Evolutionary conservation across 208 protist genomes (phyloP), one percentile per base, ranked within the genome.

Genomic region (Spongospora subterranea): DNA sequence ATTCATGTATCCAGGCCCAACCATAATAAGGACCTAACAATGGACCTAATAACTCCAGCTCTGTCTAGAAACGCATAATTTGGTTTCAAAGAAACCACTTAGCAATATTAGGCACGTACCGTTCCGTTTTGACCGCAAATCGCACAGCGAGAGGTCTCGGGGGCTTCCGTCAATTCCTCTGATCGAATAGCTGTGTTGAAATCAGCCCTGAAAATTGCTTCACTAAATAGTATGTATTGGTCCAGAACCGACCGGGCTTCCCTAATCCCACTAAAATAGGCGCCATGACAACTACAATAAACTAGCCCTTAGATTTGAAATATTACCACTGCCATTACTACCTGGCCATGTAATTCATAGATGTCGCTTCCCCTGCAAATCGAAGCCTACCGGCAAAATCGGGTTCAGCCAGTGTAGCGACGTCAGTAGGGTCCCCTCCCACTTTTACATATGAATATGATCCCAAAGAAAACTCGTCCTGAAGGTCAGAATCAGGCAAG

Each of bases 321-420:
- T n/a, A n/a, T n/a, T n/a, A n/a, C n/a, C n/a, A n/a, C n/a, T n/a
- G n/a, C n/a, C n/a, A n/a, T n/a, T n/a, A n/a, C n/a, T 65, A 65
- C 54, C 54, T 65, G 54, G 54, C 54, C 17, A 65, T 17, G 54
- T 65, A 65, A 65, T 65, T 17, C 29, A 29, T 17, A 65, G 54
- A 65, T 29, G 54, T 65, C 54, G 54, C 54, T 65, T 65, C 54
- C 54, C 54, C 54, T 32, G 54, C 54, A 29, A 65, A 65, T 29
- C 54, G 54, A 65, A 65, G 54, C 17, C 54, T 17, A 17, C 54
- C 54, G 29, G 17, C 54, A 29, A 29, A 17, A 65, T 32, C 54
- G 54, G 54, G 29, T 65, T 32, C 54, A 17, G 54, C 54, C 17
- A 65, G 54, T 29, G 29, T 32, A 65, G 17, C 54, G 54, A 65